phyloP scores from a whole-genome alignment of 768 basidiomycete genomes.

The Termitomyces bulborhizus region DNA sequence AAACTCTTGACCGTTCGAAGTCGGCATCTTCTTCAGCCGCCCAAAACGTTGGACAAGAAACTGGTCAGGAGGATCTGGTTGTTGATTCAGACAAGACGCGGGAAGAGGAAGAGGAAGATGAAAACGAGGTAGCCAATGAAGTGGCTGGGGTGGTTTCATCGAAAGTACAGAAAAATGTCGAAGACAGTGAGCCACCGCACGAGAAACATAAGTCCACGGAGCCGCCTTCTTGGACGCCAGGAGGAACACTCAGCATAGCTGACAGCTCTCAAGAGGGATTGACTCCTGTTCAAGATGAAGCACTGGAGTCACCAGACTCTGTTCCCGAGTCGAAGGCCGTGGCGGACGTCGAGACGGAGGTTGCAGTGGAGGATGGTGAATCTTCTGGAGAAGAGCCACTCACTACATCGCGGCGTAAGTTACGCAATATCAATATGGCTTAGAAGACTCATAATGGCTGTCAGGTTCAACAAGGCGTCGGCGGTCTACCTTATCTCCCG shows the following conservation, averaged over 20 bases:
- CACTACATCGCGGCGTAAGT: slow-evolving; percentile 29
- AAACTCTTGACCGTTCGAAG: neutral
- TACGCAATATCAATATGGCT: neutral
- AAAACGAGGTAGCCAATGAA: slow-evolving; percentile 8
- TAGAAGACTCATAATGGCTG: neutral
- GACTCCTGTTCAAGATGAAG: slow-evolving; percentile 1
- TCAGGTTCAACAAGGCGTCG: slow-evolving; percentile 36
- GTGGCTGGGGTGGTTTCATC: slow-evolving; percentile 3
- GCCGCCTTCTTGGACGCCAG: neutral
- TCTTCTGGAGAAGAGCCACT: slow-evolving; percentile 28
- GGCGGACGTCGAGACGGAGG: slow-evolving; percentile 13
- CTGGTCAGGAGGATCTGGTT: slow-evolving; percentile 3
- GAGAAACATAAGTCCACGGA: neutral
- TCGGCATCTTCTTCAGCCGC: neutral
- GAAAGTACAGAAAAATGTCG: neutral
- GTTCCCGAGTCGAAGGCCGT: neutral
- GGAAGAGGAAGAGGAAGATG: slow-evolving; percentile 18
- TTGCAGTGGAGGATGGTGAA: slow-evolving; percentile 14
- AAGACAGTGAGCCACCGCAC: neutral
- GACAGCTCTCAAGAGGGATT: neutral
- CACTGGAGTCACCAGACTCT: neutral
- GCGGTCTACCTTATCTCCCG: slow-evolving; percentile 27
- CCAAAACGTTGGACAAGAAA: neutral
- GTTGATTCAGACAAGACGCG: slow-evolving; percentile 4
- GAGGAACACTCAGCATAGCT: neutral